Conservation (phyloP, 176 grass and related monocot species). For the Avena eriantha region DNA sequence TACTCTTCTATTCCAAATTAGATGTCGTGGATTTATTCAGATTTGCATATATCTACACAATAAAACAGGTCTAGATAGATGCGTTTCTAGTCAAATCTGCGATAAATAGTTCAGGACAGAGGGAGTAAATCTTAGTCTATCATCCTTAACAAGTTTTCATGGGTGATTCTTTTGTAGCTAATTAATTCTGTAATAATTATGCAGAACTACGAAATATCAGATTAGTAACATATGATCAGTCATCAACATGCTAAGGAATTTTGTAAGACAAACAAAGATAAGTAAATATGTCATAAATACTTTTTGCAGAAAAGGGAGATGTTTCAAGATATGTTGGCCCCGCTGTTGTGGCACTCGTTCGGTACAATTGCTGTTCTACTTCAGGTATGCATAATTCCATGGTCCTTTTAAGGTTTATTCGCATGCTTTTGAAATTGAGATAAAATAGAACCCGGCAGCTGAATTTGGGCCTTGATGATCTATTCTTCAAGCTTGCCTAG, state of each 20-base stretch:
- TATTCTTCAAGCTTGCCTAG: neutral
- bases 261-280: neutral
- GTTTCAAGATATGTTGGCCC: constrained; percentile 89
- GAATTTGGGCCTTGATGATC: neutral
- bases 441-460: neutral
- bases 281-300: neutral
- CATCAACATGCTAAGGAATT: constrained; percentile 16
- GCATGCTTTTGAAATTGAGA: constrained; percentile 35
- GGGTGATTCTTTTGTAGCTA: neutral
- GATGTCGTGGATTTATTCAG: no score
- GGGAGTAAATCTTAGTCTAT: no score
- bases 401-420: neutral
- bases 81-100: no score
- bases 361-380: constrained; percentile 88
- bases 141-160: neutral
- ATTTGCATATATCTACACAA: no score
- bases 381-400: constrained; percentile 59
- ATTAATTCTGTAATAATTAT: neutral
- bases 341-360: constrained; percentile 89
- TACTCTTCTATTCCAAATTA: neutral
- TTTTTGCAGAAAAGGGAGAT: constrained; percentile 69
- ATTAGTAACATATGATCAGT: neutral
- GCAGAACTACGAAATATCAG: neutral
- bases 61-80: no score
- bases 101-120: no score